Percentiles rank a stretch among this genome's conserved stretches.
Evolutionary conservation across 495 filamentous ascomycete genomes (phyloP).

Genomic region (Stereocaulon alpinum): DNA sequence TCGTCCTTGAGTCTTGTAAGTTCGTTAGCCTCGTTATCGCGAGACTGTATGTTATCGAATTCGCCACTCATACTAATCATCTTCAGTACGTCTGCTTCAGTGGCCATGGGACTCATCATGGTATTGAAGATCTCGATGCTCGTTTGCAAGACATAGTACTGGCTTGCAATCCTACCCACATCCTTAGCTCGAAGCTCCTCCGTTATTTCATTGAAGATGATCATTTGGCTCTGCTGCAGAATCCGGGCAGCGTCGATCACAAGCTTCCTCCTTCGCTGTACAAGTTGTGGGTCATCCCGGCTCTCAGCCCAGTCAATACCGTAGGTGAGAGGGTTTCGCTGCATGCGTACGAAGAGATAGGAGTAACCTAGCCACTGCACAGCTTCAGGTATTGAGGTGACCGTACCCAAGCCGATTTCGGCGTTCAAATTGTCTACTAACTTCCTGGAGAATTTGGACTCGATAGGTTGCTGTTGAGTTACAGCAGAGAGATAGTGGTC

Average conservation of each 20-base stretch:
- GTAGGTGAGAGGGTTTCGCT: conserved; percentile 79
- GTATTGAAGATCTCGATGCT: conserved; percentile 93
- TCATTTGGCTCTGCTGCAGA: conserved; percentile 90
- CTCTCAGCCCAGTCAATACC: conserved; percentile 95
- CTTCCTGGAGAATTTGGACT: conserved; percentile 81
- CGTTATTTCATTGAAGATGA: conserved; percentile 90
- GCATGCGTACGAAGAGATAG: conserved; percentile 94
- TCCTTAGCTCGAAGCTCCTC: conserved; percentile 88
- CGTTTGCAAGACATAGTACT: conserved; percentile 87
- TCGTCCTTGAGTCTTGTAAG: conserved; percentile 55
- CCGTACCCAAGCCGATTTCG: conserved; percentile 86
- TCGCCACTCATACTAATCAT: conserved; percentile 97
- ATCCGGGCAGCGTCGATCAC: conserved; percentile 78
- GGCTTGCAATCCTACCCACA: conserved; percentile 90
- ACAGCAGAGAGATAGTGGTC: conserved; percentile 88
- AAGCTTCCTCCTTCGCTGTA: conserved; percentile 69
- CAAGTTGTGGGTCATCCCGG: conserved; percentile 71
- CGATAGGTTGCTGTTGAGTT: conserved; percentile 91
- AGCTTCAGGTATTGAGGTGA: conserved; percentile 87
- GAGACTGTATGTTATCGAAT: conserved; percentile 90
- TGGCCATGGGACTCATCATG: conserved; percentile 70
- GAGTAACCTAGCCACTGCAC: conserved; percentile 97
- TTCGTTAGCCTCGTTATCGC: conserved; percentile 79
- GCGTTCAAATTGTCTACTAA: conserved; percentile 96
- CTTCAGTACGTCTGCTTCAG: conserved; percentile 78